phyloP scores from a whole-genome alignment of 306 rosid genomes.

The Lathyrus aphaca region DNA sequence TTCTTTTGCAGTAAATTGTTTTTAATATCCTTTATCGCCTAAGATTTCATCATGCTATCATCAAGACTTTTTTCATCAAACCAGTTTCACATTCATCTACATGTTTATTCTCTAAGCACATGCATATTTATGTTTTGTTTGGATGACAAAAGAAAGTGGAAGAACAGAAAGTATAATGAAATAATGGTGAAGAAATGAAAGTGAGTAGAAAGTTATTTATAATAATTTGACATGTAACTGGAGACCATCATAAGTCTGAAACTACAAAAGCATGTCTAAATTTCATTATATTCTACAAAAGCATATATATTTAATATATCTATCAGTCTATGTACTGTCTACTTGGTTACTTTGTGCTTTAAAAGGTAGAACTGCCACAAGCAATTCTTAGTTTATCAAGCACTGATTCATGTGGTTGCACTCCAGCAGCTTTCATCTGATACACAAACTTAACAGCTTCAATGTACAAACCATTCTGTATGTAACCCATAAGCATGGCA shows the following conservation, averaged over 20 bases:
- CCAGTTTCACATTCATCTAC: neutral
- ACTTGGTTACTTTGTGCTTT: conserved; percentile 32
- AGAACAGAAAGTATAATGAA: no score
- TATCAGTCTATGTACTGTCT: conserved; percentile 29
- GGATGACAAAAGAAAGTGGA: no score
- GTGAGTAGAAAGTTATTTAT: no score
- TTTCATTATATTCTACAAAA: conserved; percentile 1
- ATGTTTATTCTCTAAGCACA: no score
- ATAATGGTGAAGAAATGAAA: no score
- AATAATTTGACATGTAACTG: conserved; percentile 11
- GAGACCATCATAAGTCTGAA: conserved; percentile 5
- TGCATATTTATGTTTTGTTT: no score
- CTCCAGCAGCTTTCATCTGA: conserved; percentile 54
- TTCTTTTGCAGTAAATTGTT: neutral
- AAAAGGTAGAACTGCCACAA: conserved; percentile 40
- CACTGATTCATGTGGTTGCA: conserved; percentile 55
- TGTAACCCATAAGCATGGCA: conserved; percentile 62
- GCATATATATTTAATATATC: no score
- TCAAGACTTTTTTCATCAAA: neutral
- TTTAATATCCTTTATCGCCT: neutral
- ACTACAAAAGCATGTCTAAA: conserved; percentile 7
- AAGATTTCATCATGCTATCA: neutral
- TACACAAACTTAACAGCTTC: conserved; percentile 66
- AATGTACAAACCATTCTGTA: conserved; percentile 46
- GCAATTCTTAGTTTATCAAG: conserved; percentile 59